These are phyloP conservation scores for Lecanoromycetidae sp. DNA, from an alignment of 2,329 filamentous ascomycete genomes.

Conservation along the genomic window DNA sequence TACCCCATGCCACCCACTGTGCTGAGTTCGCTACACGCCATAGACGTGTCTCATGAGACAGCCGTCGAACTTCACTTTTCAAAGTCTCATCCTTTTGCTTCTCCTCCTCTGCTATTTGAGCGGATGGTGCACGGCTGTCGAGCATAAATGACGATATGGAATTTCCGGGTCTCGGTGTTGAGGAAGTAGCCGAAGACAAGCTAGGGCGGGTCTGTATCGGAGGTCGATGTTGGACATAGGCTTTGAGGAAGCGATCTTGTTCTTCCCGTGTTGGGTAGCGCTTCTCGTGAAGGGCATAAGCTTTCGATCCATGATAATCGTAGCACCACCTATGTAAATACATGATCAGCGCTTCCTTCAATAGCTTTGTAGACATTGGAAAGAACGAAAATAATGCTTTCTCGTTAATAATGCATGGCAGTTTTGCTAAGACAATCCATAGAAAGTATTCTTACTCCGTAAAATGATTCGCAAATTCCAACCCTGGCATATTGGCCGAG, in stretches of 20 bases:
- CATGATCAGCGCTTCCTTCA: too few species aligned
- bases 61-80: slow-evolving; percentile 55
- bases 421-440: too few species aligned
- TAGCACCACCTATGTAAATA: slow-evolving; percentile 62
- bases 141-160: slow-evolving; percentile 59
- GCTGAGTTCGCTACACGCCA: slow-evolving; percentile 85
- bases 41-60: slow-evolving; percentile 66
- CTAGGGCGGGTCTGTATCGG: slow-evolving; percentile 44
- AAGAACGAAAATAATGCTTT: too few species aligned
- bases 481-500: slow-evolving; percentile 70
- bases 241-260: slow-evolving; percentile 70
- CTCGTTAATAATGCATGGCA: too few species aligned
- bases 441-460: too few species aligned
- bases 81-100: slow-evolving; percentile 48
- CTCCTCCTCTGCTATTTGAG: slow-evolving; percentile 42
- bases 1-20: slow-evolving; percentile 91
- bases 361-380: too few species aligned
- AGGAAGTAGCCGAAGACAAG: slow-evolving; percentile 36
- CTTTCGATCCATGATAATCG: slow-evolving; percentile 71
- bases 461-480: slow-evolving; percentile 97
- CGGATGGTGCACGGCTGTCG: slow-evolving; percentile 37
- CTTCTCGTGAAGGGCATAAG: slow-evolving; percentile 57
- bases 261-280: slow-evolving; percentile 68
- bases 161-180: slow-evolving; percentile 4
- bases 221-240: slow-evolving; percentile 74